Evolutionary conservation across 1,284 basidiomycete species (phyloP).

Genomic region (Mycena sp.): DNA sequence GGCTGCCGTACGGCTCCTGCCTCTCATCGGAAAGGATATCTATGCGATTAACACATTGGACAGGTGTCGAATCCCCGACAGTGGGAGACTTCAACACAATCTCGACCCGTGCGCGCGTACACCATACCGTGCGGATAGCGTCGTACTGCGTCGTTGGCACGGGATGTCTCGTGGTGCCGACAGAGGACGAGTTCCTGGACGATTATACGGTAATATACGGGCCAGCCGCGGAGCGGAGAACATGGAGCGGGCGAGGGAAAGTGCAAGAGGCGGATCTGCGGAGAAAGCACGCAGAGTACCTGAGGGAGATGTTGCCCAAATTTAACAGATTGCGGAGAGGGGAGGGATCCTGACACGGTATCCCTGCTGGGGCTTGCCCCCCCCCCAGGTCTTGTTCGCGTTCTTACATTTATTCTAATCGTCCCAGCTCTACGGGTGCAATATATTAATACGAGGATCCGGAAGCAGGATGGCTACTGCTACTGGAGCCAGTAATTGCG

Average conservation of each 20-base stretch:
- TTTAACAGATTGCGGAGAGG: conserved; percentile 78
- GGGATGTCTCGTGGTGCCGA: conserved; percentile 77
- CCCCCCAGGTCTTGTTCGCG: not conserved
- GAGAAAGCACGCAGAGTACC: conserved; percentile 89
- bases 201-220: conserved; percentile 91
- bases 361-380: not conserved
- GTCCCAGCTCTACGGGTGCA: not conserved
- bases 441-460: not conserved
- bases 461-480: too few relatives aligned
- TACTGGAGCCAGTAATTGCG: not conserved
- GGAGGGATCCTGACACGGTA: conserved; percentile 56
- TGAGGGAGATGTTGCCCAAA: conserved; percentile 90
- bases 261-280: conserved; percentile 86
- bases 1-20: conserved; percentile 77
- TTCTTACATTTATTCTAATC: not conserved
- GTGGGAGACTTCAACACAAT: conserved; percentile 90
- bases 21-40: too few relatives aligned
- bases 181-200: conserved; percentile 80
- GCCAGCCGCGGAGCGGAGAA: conserved; percentile 72
- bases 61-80: conserved; percentile 85
- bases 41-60: too few relatives aligned
- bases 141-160: conserved; percentile 87
- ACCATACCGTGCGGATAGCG: conserved; percentile 80
- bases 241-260: conserved; percentile 88
- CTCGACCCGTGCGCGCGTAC: conserved; percentile 81